Conservation (phyloP, 257 asterid genomes). For the Solanum verrucosum region DNA sequence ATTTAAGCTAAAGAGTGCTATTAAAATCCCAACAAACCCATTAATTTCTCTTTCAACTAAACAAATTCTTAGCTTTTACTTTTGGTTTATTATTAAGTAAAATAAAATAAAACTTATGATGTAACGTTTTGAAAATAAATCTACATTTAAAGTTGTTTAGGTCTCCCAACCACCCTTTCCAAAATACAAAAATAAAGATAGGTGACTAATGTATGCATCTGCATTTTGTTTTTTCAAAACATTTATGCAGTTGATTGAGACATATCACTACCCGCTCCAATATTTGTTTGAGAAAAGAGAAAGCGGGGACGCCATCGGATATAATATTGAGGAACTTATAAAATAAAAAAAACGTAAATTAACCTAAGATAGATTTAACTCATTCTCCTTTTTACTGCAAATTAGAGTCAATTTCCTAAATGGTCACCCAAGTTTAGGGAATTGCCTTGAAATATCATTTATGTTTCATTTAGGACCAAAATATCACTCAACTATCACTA, state of each 20-base stretch:
- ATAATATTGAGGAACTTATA: no score
- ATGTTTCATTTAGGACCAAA: no score
- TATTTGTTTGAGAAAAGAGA: background rate
- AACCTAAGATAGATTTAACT: no score
- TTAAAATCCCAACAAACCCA: background rate
- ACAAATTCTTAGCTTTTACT: background rate
- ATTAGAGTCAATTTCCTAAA: no score
- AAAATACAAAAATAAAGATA: background rate
- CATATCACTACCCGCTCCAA: background rate
- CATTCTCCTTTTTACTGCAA: background rate
- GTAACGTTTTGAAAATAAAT: background rate
- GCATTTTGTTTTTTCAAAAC: background rate
- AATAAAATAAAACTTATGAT: background rate
- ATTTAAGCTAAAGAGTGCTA: background rate
- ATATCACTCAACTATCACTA: no score
- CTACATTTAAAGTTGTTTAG: background rate
- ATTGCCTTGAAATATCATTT: no score
- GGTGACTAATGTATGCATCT: background rate
- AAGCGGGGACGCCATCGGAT: background rate
- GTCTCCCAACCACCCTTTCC: background rate
- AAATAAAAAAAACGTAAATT: no score
- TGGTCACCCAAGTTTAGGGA: no score
- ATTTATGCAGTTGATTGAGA: background rate
- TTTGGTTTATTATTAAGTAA: background rate
- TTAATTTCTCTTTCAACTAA: background rate